phyloP scores from a whole-genome alignment of 805 yeast species.

The Candida coleopterorum region DNA sequence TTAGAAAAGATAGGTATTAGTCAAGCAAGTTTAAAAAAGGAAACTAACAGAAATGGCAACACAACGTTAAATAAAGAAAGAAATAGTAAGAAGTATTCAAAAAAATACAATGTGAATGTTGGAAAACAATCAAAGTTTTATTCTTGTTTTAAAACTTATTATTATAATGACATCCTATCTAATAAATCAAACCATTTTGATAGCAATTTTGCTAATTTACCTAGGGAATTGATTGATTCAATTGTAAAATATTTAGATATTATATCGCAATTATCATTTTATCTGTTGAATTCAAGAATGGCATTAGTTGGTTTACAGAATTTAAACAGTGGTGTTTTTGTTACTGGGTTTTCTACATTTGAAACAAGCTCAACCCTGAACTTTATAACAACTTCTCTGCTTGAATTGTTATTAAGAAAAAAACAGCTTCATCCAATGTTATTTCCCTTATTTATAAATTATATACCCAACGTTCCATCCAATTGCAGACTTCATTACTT shows the following conservation, averaged over 20 bases:
- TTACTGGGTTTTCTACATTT: neutral
- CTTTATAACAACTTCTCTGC: neutral
- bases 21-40: too few species aligned
- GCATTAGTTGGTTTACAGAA: neutral
- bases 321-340: neutral
- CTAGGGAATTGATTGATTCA: neutral
- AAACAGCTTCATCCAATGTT: slow-evolving; percentile 1
- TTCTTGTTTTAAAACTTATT: too few species aligned
- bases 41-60: too few species aligned
- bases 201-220: neutral
- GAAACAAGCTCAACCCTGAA: neutral
- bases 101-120: too few species aligned
- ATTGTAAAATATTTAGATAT: neutral
- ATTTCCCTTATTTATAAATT: neutral
- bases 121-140: too few species aligned
- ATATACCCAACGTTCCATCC: neutral
- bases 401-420: neutral
- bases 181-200: neutral
- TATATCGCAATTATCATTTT: neutral
- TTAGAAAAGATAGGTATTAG: too few species aligned
- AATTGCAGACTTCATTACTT: neutral
- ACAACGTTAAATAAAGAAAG: too few species aligned
- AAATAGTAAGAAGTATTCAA: too few species aligned
- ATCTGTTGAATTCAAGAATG: neutral
- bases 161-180: neutral